Base-by-base conservation (phyloP, 176 grass and related monocot species). In the Puccinellia tenuiflora region DNA sequence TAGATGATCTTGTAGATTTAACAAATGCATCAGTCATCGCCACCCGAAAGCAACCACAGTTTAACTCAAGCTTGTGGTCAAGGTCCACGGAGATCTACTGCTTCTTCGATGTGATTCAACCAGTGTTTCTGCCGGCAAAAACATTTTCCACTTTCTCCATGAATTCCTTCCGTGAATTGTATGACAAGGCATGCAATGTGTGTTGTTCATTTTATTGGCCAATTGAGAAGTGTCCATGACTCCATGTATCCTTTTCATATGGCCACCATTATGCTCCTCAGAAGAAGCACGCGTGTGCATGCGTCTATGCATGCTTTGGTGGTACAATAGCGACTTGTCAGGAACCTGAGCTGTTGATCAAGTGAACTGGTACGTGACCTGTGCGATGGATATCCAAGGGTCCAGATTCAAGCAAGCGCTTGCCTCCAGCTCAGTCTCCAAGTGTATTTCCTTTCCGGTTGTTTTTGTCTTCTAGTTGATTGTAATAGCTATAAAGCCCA, bases 281-380 rank as follows among this genome's bases (percentile, higher is more conserved):
- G 81, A 75, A 43, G 33, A 29, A 52, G 46, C 48, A 61, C 11
- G 26, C 68, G 70, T 34, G 53, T 60, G 68, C 60, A 80, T 56
- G 31, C 72, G 82, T n/a, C n/a, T n/a, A n/a, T 50, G 70, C 77
- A 61, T 51, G 69, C 77, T 81, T 85, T 63, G 53, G 22, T 22
- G 86, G 48, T 51, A 38, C 68, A 74, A 85, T 68, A 80, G 59
- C 54, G 68, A 85, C 38, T 68, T n/a, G n/a, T n/a, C n/a, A n/a
- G n/a, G n/a, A n/a, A n/a, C n/a, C n/a, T n/a, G n/a, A n/a, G n/a
- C n/a, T n/a, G n/a, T n/a, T n/a, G n/a, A n/a, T n/a, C n/a, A n/a
- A n/a, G n/a, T n/a, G n/a, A n/a, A n/a, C n/a, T n/a, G n/a, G n/a
- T n/a, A n/a, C n/a, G n/a, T n/a, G n/a, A n/a, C n/a, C n/a, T n/a